Conservation (phyloP, 805 yeast species). For the Vanderwaltozyma polyspora region DNA sequence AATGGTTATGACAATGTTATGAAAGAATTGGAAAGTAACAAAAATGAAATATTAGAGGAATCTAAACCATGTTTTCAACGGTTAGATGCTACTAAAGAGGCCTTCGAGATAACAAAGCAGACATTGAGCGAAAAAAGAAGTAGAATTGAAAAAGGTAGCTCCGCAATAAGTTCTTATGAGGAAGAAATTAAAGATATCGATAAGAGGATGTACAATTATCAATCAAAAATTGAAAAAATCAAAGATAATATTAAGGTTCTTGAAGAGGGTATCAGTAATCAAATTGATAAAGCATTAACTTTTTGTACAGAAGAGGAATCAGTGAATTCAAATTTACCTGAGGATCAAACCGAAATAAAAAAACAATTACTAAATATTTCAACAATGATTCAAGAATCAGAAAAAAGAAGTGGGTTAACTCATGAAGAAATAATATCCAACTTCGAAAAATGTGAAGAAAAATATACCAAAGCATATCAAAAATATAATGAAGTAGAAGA, state of each 20-base stretch:
- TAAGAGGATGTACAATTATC: conserved; percentile 10
- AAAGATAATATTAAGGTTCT: conserved; percentile 19
- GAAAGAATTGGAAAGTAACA: no score
- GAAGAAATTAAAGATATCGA: no score
- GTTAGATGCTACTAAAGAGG: conserved; percentile 2
- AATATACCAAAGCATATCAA: conserved; percentile 32
- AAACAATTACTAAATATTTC: conserved; percentile 38
- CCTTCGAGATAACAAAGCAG: no score
- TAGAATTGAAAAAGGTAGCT: conserved; percentile 15
- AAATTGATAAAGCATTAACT: conserved; percentile 25
- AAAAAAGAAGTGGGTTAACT: conserved; percentile 41
- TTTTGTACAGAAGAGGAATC: conserved; percentile 42
- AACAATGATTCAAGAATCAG: conserved; percentile 39
- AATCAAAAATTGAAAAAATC: conserved; percentile 15
- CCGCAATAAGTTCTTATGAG: conserved; percentile 18
- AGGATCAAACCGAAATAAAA: conserved; percentile 38
- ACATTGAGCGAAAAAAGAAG: conserved; percentile 7
- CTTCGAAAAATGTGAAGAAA: conserved; percentile 34
- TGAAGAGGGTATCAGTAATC: conserved; percentile 21
- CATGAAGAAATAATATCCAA: conserved; percentile 44
- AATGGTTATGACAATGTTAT: no score
- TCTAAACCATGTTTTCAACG: no score
- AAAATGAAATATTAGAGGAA: conserved; percentile 12
- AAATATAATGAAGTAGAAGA: conserved; percentile 29
- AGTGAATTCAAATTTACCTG: conserved; percentile 28